A percentile compares a stretch with the other conserved stretches of the same genome.
Conservation (phyloP, 768 basidiomycete species). For the Rossbeevera mucosa region DNA sequence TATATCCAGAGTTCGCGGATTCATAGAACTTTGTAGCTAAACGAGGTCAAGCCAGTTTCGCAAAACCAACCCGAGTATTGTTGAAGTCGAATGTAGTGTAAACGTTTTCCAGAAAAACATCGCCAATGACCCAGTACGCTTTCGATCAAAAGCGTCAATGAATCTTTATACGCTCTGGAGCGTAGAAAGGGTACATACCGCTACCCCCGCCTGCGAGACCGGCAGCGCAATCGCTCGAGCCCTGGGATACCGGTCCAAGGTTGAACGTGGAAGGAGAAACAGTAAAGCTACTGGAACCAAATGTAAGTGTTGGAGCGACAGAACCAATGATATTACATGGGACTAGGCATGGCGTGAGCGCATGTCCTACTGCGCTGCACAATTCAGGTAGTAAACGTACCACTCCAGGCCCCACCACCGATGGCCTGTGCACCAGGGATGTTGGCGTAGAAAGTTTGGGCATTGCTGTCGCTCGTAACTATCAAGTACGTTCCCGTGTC, state of each 20-base stretch:
- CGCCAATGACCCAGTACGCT: conserved; percentile 34
- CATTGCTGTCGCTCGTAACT: conserved; percentile 22
- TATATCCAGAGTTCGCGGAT: neutral
- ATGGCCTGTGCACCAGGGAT: conserved; percentile 29
- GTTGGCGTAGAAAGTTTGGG: conserved; percentile 26
- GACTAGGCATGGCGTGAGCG: conserved; percentile 17
- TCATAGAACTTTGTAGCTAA: neutral
- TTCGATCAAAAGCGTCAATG: neutral
- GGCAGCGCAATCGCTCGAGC: conserved; percentile 35
- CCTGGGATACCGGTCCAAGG: conserved; percentile 34
- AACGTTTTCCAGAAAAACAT: conserved; percentile 33
- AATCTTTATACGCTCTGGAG: neutral
- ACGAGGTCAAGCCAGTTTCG: conserved; percentile 25
- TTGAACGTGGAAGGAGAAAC: conserved; percentile 38
- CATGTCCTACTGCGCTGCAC: no score
- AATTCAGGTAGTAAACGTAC: conserved; percentile 11
- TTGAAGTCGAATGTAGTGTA: conserved; percentile 31
- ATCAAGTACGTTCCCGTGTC: conserved; percentile 33
- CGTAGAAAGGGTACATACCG: conserved; percentile 4
- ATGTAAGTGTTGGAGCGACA: conserved; percentile 33
- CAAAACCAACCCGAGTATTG: conserved; percentile 39
- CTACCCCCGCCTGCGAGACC: conserved; percentile 32
- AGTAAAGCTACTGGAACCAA: conserved; percentile 36
- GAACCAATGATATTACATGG: conserved; percentile 29
- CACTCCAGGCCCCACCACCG: conserved; percentile 35